A percentile compares a stretch with the other conserved stretches of the same genome.
These are phyloP conservation scores for Polygonum maritimum DNA, from an alignment of 148 eudicot genomes.

Conservation along the genomic window DNA sequence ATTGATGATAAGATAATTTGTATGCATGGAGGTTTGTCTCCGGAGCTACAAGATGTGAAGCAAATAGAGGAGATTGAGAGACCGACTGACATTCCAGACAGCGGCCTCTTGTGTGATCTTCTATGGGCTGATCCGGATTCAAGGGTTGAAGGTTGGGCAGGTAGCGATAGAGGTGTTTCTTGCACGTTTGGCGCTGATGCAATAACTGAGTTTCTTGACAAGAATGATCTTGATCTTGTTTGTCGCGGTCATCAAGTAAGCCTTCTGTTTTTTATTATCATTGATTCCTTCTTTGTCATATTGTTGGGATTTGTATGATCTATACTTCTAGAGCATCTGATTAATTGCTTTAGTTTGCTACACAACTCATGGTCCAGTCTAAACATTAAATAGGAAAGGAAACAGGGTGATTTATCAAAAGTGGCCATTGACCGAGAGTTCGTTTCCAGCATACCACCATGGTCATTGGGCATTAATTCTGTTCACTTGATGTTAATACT, in stretches of 20 bases:
- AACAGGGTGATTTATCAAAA: background rate
- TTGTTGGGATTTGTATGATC: background rate
- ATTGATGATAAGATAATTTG: constrained; percentile 78
- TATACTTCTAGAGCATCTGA: background rate
- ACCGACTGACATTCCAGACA: constrained; percentile 76
- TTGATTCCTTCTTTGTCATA: background rate
- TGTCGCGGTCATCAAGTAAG: constrained; percentile 89
- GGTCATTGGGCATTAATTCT: background rate
- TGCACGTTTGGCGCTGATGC: constrained; percentile 83
- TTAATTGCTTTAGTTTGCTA: background rate
- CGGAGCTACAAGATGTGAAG: constrained; percentile 47
- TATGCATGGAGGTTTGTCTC: constrained; percentile 92
- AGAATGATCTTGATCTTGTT: constrained; percentile 78
- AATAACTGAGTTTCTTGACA: constrained; percentile 67
- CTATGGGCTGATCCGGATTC: constrained; percentile 89
- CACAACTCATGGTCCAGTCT: background rate
- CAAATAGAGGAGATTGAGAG: constrained; percentile 67
- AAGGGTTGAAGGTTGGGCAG: constrained; percentile 63
- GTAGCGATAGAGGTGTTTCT: constrained; percentile 87
- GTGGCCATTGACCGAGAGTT: background rate
- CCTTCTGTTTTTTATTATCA: background rate
- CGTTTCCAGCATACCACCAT: background rate
- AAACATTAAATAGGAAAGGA: background rate
- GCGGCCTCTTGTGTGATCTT: constrained; percentile 79
- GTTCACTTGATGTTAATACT: background rate